Percentiles rank a stretch among this genome's conserved stretches.
Evolutionary conservation across 192 early-diverging fungal species (phyloP).

Genomic region (Umbelopsis sp.): DNA sequence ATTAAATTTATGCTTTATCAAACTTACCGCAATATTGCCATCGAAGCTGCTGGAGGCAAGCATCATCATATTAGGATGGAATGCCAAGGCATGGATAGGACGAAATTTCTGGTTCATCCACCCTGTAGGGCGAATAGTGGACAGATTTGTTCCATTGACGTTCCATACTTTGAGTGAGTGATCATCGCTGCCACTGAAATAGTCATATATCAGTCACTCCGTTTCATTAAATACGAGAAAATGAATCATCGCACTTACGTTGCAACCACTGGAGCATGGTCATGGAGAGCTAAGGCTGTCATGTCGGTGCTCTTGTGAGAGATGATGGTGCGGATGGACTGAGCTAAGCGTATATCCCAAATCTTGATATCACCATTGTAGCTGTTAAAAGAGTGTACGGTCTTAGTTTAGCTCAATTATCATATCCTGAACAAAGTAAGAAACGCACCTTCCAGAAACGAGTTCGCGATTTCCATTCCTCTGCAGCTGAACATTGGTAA

Average conservation of each 20-base stretch:
- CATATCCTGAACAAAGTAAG: conserved; percentile 23
- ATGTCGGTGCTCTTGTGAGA: conserved; percentile 49
- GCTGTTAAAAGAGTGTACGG: not conserved
- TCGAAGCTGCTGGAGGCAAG: conserved; percentile 54
- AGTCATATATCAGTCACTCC: not conserved
- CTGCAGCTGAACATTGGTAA: conserved; percentile 61
- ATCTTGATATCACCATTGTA: conserved; percentile 60
- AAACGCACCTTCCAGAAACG: conserved; percentile 64
- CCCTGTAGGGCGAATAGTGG: conserved; percentile 56
- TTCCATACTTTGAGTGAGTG: conserved; percentile 62
- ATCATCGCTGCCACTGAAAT: conserved; percentile 39
- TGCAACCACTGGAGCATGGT: conserved; percentile 60
- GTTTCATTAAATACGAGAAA: conserved; percentile 35
- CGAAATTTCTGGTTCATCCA: conserved; percentile 56
- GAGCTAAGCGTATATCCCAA: conserved; percentile 61
- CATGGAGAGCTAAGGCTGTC: conserved; percentile 61
- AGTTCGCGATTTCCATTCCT: conserved; percentile 59
- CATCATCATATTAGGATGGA: conserved; percentile 69
- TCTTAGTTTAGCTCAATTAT: not conserved
- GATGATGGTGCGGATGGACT: conserved; percentile 46
- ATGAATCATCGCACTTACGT: conserved; percentile 43
- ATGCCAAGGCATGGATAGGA: conserved; percentile 59
- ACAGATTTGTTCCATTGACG: conserved; percentile 47
- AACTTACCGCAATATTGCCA: conserved; percentile 43
- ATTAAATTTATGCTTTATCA: not conserved